These are phyloP conservation scores for Ogataea trehaloabstinens DNA, from an alignment of 805 yeast genomes.

Conservation along the genomic window DNA sequence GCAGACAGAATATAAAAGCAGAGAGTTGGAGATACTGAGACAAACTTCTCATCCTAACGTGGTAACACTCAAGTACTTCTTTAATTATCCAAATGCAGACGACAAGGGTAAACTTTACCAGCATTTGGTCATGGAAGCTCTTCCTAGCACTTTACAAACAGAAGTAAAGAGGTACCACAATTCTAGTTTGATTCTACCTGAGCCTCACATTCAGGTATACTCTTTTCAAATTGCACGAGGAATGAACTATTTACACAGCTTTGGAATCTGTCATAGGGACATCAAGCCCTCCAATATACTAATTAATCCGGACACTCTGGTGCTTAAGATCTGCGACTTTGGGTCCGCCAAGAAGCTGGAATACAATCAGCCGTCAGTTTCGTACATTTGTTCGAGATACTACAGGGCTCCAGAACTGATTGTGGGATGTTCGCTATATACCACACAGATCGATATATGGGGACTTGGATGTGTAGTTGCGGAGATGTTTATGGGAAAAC, in stretches of 20 bases:
- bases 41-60: slow-evolving; percentile 79
- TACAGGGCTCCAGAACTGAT: slow-evolving; percentile 96
- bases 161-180: slow-evolving; percentile 71
- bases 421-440: slow-evolving; percentile 83
- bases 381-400: slow-evolving; percentile 94
- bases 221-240: slow-evolving; percentile 80
- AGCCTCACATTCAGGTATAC: slow-evolving; percentile 73
- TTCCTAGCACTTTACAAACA: slow-evolving; percentile 74
- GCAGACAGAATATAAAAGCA: slow-evolving; percentile 79
- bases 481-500: slow-evolving; percentile 87
- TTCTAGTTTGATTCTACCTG: slow-evolving; percentile 59
- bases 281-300: slow-evolving; percentile 80
- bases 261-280: slow-evolving; percentile 81
- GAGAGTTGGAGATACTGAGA: slow-evolving; percentile 76
- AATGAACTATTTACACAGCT: slow-evolving; percentile 77
- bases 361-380: slow-evolving; percentile 80
- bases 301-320: slow-evolving; percentile 66
- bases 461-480: slow-evolving; percentile 96
- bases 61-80: slow-evolving; percentile 65
- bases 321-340: slow-evolving; percentile 77
- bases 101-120: slow-evolving; percentile 66
- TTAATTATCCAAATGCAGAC: slow-evolving; percentile 60
- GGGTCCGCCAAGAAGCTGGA: slow-evolving; percentile 82
- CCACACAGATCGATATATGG: slow-evolving; percentile 95
- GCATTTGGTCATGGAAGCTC: slow-evolving; percentile 82